Evolutionary conservation across 352 stramenopile genomes (phyloP).

Genomic region (Pythium diclinum): DNA sequence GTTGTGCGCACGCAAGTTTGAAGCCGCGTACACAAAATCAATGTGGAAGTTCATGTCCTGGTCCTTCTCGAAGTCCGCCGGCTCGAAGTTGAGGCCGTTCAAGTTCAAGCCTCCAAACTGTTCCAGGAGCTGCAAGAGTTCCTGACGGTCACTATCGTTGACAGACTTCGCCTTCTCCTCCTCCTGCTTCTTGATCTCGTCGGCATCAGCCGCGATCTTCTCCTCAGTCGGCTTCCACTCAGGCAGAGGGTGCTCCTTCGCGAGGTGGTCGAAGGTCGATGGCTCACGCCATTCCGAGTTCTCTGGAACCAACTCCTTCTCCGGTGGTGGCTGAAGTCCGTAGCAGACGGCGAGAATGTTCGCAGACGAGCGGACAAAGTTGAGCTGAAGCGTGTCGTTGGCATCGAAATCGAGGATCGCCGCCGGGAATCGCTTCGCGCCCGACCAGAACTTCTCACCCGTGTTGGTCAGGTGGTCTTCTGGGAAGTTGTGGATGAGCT

Average conservation of each 20-base stretch:
- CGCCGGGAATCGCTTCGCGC: slow-evolving; percentile 81
- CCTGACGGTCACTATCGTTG: slow-evolving; percentile 57
- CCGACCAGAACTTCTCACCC: slow-evolving; percentile 83
- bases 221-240: slow-evolving; percentile 72
- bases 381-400: slow-evolving; percentile 59
- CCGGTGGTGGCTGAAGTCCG: slow-evolving; percentile 63
- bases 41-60: slow-evolving; percentile 95
- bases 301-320: slow-evolving; percentile 61
- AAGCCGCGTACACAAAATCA: slow-evolving; percentile 96
- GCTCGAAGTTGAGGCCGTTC: slow-evolving; percentile 58
- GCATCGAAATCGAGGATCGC: slow-evolving; percentile 60
- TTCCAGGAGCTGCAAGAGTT: slow-evolving; percentile 67
- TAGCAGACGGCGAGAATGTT: slow-evolving; percentile 83
- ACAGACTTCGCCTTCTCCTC: slow-evolving; percentile 40
- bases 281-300: slow-evolving; percentile 84
- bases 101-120: slow-evolving; percentile 65
- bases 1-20: slow-evolving; percentile 94
- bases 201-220: slow-evolving; percentile 71
- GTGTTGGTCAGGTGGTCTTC: slow-evolving; percentile 82
- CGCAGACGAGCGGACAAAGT: slow-evolving; percentile 75
- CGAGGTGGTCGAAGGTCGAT: slow-evolving; percentile 59
- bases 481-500: slow-evolving; percentile 83
- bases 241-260: slow-evolving; percentile 35
- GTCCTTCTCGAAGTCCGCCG: slow-evolving; percentile 97
- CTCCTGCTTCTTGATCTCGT: slow-evolving; percentile 49